Percentiles rank a stretch among this genome's conserved stretches.
Evolutionary conservation across 176 grass and related monocot species (phyloP).

Genomic region (Otatea glauca): DNA sequence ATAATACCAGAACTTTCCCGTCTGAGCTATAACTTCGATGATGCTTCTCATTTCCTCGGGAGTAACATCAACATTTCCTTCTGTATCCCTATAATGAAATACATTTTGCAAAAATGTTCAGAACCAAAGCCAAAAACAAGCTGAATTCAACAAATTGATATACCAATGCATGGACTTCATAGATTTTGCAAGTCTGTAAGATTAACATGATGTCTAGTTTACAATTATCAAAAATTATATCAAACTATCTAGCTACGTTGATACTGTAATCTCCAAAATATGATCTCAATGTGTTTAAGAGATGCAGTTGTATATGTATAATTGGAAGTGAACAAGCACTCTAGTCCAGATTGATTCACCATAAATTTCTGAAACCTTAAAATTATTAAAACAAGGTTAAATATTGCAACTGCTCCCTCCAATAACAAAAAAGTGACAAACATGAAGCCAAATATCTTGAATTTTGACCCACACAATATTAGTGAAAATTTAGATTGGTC

Average conservation of each 20-base stretch:
- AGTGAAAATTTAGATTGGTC: not conserved
- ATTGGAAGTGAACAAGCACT: not conserved
- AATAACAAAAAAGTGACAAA: conserved; percentile 2
- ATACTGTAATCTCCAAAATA: not conserved
- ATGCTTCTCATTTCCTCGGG: conserved; percentile 79
- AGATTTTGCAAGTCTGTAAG: not conserved
- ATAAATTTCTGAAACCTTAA: not conserved
- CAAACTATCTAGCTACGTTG: not conserved
- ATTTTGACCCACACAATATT: not conserved
- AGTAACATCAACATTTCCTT: conserved; percentile 53
- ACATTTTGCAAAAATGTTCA: conserved; percentile 32
- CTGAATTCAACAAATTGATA: conserved; percentile 1
- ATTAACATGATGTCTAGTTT: not conserved
- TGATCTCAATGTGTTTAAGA: not conserved
- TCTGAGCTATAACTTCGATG: conserved; percentile 76
- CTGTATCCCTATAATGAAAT: conserved; percentile 55
- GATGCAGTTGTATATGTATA: not conserved
- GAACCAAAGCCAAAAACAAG: conserved; percentile 27
- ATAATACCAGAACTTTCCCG: conserved; percentile 91
- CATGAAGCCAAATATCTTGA: not conserved
- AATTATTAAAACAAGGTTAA: not conserved
- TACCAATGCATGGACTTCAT: not conserved
- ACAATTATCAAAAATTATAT: not conserved
- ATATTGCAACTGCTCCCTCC: not conserved
- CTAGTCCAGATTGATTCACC: not conserved